Percentiles rank a stretch among this genome's conserved stretches.
Conservation (phyloP, 2,329 filamentous ascomycete genomes). For the Trichoderma atrobrunneum region DNA sequence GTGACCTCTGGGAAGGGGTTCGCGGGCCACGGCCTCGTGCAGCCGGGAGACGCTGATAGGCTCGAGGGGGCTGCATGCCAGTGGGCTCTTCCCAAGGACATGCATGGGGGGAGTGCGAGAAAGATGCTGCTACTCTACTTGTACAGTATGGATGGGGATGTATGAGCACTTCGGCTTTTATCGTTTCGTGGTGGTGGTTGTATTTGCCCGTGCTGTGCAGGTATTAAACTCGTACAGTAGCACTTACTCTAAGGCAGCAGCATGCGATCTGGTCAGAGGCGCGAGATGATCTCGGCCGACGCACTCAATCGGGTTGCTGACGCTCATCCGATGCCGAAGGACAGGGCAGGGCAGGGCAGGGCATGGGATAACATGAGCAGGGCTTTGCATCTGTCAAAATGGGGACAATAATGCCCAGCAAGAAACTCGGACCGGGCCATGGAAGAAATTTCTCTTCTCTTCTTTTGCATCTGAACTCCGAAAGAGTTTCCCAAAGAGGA, state of each 20-base stretch:
- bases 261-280: neutral
- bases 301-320: conserved; percentile 13
- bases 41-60: conserved; percentile 15
- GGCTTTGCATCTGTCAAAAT: neutral
- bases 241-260: neutral
- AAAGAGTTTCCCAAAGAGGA: neutral
- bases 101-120: neutral
- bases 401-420: neutral
- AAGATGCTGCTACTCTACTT: neutral
- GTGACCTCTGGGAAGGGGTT: neutral
- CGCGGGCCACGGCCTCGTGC: neutral
- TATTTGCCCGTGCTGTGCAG: neutral
- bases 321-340: neutral
- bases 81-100: neutral
- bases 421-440: neutral
- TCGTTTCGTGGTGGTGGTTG: neutral
- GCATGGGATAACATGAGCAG: neutral
- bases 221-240: neutral
- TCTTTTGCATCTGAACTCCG: neutral
- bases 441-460: neutral
- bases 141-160: neutral
- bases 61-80: neutral
- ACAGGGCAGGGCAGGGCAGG: neutral
- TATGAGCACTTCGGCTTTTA: neutral
- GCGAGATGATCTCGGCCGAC: conserved; percentile 17